Base-by-base conservation (phyloP, 1,139 yeast genomes). In the Kodamaea sp. region DNA sequence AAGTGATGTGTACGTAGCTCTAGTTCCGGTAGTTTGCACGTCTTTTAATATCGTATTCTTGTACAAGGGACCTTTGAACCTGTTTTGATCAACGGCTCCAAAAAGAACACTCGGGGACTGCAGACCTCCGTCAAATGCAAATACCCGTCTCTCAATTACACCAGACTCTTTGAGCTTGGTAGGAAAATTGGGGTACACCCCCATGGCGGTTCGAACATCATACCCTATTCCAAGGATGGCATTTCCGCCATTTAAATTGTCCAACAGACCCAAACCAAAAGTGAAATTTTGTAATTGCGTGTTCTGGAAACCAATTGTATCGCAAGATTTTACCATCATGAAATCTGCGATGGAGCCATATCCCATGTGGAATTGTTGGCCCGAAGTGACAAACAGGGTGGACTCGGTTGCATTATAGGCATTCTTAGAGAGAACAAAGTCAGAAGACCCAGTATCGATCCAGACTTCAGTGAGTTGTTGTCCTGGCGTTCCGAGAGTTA, bases 401-500 rank as follows among this genome's bases (percentile, higher is more conserved):
- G 59, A 52, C 5, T 34, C 27, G 5, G 31, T 20, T 6, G 29
- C 20, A 11, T 39, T 22, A 28, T 37, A 55, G n/a, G 31, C 30
- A 1, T 35, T 19, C 4, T 31, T 23, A n/a, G 44, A 27, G 7
- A 56, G 28, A 4, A 50, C 44, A 23, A 55, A 43, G 29, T 53
- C 59, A 5, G 59, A 39, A 10, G 58, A 54, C 3, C 60, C 60
- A 14, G 59, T 52, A 28, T 55, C 61, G 4, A 56, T 31, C 4
- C 46, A 37, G 13, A 49, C 38, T n/a, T 39, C 29, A 4, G 36
- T 12, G 10, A 54, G 26, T 7, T 20, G 8, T 31, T 53, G 58
- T 1, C 35, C 35, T 1, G 55, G 52, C 3, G 48, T 42, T 1
- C 59, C 59, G 13, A 53, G 21, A 16, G 27, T 14, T 7, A 53